Base-by-base conservation (phyloP, 139 green algal genomes). In the Auxenochlorella pyrenoidosa region DNA sequence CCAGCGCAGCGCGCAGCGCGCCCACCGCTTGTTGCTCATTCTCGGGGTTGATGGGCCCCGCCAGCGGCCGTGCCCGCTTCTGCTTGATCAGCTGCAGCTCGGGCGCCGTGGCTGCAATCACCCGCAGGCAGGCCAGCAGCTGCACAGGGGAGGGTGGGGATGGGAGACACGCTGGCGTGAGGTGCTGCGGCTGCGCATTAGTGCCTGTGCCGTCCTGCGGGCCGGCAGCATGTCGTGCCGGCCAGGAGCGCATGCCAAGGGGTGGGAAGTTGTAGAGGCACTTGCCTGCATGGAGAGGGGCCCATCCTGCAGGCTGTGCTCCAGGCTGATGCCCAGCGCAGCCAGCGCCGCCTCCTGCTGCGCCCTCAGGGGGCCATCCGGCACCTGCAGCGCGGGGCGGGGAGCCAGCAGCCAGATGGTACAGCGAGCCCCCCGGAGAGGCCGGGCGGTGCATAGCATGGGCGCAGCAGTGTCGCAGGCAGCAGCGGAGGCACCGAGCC, bases 241-340 rank as follows among this genome's bases (percentile, higher is more conserved):
- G 59, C 24, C 59, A 68, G 59, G n/a, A n/a, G n/a, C n/a, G n/a
- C n/a, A n/a, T n/a, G n/a, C n/a, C n/a, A n/a, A n/a, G n/a, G n/a
- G n/a, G n/a, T n/a, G n/a, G n/a, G n/a, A n/a, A n/a, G n/a, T 22
- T 41, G 30, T 22, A 21, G 70, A 4, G 8, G 4, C 38, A 3
- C 24, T 44, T 65, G 36, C 80, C 80, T 85, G 80, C 80, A 63
- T 76, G 41, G 84, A 83, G 21, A 91, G 75, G 1, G 88, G 88
- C 2, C 88, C 88, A 38, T 89, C 65, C 30, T 84, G 82, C 60
- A 92, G 59, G 59, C 22, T 88, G 71, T 92, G 92, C 65, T 93
- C 92, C 44, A 93, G 70, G 5, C 75, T 65, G 16, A 88, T 41
- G 36, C 82, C 87, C 82, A 90, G 87, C 51, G 83, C 75, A n/a